Evolutionary conservation across 225 moss, liverwort and hornwort species (phyloP), one percentile per base, ranked within the genome.

Genomic region (Sphagnum tenellum): DNA sequence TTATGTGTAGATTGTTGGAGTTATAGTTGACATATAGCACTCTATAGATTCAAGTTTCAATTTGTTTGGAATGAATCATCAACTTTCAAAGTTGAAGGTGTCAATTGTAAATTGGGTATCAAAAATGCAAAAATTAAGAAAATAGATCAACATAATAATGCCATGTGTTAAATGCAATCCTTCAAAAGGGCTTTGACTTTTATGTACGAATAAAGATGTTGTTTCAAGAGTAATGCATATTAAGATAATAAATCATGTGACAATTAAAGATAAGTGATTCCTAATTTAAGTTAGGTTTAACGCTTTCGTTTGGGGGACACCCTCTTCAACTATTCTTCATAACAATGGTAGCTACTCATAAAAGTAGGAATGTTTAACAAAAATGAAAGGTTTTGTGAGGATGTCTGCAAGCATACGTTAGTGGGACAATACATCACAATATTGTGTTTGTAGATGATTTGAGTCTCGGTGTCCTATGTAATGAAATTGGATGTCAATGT

Each of bases 401-500:
- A 55, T 55, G 8, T 11, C 2, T 1, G 1, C 54, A 55, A 7
- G 7, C 7, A 1, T 7, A 7, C 2, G 7, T 55, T 55, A 55
- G 11, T 55, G 1, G 7, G 54, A 11, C 54, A 7, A 55, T 55
- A 55, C 54, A 55, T 11, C 7, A 55, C 8, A 55, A 55, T 11
- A 55, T 7, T 55, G 2, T 55, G 7, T 55, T 55, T 55, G 7
- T 7, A 1, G 54, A 55, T 55, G 8, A 55, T 2, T 55, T 55
- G 54, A 55, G 7, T 7, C 11, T 55, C 2, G 1, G 11, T 55
- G 11, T 55, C 29, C 29, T 1, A 11, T 55, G 54, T 7, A 55
- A n/a, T n/a, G n/a, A n/a, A n/a, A 55, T 55, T 55, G 54, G 11
- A 55, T 55, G 54, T 55, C 54, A 55, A 55, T 55, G 54, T 55